Percentiles rank a stretch among this genome's conserved stretches.
Evolutionary conservation across 2,329 filamentous ascomycete genomes (phyloP).

Genomic region (Colletotrichum sojae): DNA sequence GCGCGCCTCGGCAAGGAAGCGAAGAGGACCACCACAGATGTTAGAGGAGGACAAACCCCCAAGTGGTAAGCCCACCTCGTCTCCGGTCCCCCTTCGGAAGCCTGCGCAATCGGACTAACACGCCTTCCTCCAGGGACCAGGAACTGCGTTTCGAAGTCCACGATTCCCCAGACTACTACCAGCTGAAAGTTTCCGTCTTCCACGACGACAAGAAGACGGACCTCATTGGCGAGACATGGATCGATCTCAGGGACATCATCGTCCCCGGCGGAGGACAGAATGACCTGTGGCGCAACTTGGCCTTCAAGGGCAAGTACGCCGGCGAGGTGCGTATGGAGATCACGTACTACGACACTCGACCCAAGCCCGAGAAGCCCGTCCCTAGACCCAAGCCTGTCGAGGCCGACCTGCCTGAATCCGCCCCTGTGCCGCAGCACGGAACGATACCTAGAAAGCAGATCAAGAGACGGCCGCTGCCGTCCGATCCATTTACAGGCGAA

Average conservation of each 20-base stretch:
- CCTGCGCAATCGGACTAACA: conserved; percentile 11
- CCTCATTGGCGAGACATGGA: conserved; percentile 93
- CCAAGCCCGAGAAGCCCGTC: conserved; percentile 80
- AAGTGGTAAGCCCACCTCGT: conserved; percentile 77
- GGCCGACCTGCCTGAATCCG: conserved; percentile 20
- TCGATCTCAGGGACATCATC: conserved; percentile 86
- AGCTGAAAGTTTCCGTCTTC: conserved; percentile 95
- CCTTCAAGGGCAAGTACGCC: conserved; percentile 93
- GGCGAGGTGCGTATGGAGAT: conserved; percentile 95
- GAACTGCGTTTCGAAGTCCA: conserved; percentile 96
- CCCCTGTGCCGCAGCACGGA: conserved; percentile 45
- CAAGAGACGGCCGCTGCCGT: conserved; percentile 87
- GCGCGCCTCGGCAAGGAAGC: conserved; percentile 95
- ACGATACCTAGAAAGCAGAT: conserved; percentile 73
- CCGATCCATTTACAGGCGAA: conserved; percentile 77
- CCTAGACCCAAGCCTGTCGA: conserved; percentile 66
- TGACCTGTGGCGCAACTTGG: conserved; percentile 91
- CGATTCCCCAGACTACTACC: conserved; percentile 96
- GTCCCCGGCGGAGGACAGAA: conserved; percentile 91
- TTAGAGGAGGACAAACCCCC: conserved; percentile 94
- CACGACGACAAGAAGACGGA: conserved; percentile 99
- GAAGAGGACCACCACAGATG: conserved; percentile 95
- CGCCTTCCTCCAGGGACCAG: conserved; percentile 80
- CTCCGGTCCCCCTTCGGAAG: background rate
- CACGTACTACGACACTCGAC: conserved; percentile 93